Evolutionary conservation across 73 alveolate species (phyloP).

Genomic region (Symbiodinium natans): DNA sequence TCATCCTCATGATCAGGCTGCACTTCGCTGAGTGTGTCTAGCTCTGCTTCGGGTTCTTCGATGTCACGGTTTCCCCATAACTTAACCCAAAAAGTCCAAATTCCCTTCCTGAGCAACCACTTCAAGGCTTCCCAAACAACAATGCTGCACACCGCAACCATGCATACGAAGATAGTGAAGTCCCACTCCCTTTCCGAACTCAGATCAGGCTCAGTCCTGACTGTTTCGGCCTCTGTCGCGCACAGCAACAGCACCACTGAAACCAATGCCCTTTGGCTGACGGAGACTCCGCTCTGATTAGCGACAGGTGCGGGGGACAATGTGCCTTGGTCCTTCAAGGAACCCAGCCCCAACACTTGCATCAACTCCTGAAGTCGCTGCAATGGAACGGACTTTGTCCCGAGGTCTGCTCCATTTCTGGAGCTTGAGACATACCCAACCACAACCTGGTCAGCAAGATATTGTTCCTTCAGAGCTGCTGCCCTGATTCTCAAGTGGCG

Average conservation of each 20-base stretch:
- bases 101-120: not conserved
- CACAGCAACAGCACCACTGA: not conserved
- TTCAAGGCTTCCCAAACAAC: not conserved
- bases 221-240: not conserved
- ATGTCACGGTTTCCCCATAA: not conserved
- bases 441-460: not conserved
- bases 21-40: not conserved
- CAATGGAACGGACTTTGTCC: not conserved
- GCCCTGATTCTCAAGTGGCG: not conserved
- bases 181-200: not conserved
- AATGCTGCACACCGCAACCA: not conserved
- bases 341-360: not conserved
- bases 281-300: too few relatives aligned
- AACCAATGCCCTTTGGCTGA: too few relatives aligned
- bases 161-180: not conserved
- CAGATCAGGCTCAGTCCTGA: not conserved
- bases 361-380: not conserved
- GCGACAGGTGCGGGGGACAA: not conserved
- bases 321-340: not conserved
- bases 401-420: not conserved
- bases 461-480: not conserved
- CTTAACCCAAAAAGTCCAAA: not conserved
- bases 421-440: not conserved
- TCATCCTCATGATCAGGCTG: not conserved
- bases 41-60: not conserved